These are phyloP conservation scores for Aspergillus sp. DNA, from an alignment of 2,329 filamentous ascomycete genomes.

Conservation along the genomic window DNA sequence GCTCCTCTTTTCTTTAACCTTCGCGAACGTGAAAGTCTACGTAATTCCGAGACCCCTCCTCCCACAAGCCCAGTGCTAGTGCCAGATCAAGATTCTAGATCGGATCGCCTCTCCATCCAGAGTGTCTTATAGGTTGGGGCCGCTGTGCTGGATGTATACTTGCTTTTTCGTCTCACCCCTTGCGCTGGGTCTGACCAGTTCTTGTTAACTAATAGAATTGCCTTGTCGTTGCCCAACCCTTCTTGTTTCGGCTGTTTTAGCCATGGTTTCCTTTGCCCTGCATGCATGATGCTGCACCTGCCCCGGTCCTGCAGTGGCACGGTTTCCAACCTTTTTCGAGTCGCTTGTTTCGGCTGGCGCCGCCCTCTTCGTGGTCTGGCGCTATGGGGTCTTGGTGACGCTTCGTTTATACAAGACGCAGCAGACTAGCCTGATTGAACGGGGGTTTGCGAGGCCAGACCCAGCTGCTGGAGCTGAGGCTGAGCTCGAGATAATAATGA, in stretches of 20 bases:
- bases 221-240: background rate
- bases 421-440: background rate
- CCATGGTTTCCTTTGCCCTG: background rate
- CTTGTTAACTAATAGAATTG: slow-evolving; percentile 3
- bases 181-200: background rate
- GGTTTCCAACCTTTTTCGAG: background rate
- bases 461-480: background rate
- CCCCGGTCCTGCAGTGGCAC: background rate
- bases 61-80: background rate
- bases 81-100: background rate
- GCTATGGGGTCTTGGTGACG: background rate
- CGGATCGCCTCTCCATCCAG: background rate
- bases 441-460: background rate
- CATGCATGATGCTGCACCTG: background rate
- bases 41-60: background rate
- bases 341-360: background rate
- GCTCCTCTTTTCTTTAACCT: background rate
- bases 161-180: background rate
- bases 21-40: background rate
- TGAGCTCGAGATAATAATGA: background rate
- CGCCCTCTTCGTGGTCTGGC: background rate
- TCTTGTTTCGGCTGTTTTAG: background rate
- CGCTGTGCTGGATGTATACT: background rate
- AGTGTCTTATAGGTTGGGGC: no score
- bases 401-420: no score